Conservation (phyloP, 768 basidiomycete species). For the Pleurotus giganteus region DNA sequence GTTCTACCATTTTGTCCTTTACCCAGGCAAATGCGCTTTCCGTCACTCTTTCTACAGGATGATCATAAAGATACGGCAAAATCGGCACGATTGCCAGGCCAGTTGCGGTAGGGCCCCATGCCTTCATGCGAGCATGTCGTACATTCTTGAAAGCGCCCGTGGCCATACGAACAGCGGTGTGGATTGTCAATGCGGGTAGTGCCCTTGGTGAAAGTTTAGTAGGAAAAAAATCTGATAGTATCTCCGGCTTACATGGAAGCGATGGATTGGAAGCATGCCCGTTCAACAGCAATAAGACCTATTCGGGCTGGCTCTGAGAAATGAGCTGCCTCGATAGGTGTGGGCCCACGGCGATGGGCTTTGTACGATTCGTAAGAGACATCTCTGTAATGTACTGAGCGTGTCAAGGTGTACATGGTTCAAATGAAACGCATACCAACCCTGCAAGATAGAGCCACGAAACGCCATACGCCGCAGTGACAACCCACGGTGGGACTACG, state of each 20-base stretch:
- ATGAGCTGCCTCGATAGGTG: conserved; percentile 61
- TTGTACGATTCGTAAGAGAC: conserved; percentile 84
- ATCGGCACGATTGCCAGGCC: conserved; percentile 73
- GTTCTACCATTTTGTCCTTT: conserved; percentile 49
- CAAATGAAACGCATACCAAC: conserved; percentile 22
- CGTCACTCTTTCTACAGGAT: conserved; percentile 72
- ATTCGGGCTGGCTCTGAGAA: conserved; percentile 71
- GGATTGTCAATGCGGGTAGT: conserved; percentile 82
- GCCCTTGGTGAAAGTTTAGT: conserved; percentile 47
- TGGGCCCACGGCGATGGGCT: conserved; percentile 64
- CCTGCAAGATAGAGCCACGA: conserved; percentile 79
- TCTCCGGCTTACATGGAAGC: conserved; percentile 68
- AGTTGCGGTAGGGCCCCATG: conserved; percentile 76
- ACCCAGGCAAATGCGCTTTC: conserved; percentile 73
- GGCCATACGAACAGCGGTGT: conserved; percentile 74
- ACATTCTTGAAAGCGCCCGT: conserved; percentile 63
- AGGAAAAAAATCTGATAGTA: background rate
- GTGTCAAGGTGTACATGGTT: background rate
- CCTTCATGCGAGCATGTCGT: conserved; percentile 54
- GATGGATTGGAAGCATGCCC: conserved; percentile 77
- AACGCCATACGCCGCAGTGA: conserved; percentile 76
- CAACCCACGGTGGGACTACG: conserved; percentile 67
- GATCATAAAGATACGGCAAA: conserved; percentile 76
- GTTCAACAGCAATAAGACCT: conserved; percentile 69
- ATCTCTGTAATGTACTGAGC: conserved; percentile 39